Base-by-base conservation (phyloP, 2,329 filamentous ascomycete genomes). In the Venturia aucupariae region DNA sequence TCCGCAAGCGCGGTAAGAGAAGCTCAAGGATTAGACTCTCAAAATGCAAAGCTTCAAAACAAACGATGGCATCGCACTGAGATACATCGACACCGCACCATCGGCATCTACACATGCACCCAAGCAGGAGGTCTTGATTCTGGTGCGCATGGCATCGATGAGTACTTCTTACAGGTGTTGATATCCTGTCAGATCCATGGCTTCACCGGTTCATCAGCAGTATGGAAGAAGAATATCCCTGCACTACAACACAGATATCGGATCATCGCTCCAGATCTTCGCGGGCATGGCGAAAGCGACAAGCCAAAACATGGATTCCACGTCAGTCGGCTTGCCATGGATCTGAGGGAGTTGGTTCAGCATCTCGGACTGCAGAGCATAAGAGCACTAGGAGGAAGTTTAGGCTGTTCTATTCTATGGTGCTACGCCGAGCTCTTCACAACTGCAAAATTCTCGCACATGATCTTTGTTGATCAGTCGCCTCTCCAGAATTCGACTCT, bases 261-360 rank as follows among this genome's bases (percentile, higher is more conserved):
- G 35, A 71, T 81, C 61, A 70, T 86, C 17, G 84, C 83, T 0
- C 84, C 83, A 0, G 84, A 86, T 70, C 75, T 86, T 2, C 84
- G 71, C 8, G 71, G 71, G 2, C 71, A 73, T 60, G 71, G 71
- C 27, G 44, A 60, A 13, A 72, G 70, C 4, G 68, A 64, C 3
- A 71, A 72, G 48, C 68, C 71, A 7, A 66, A 63, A 41, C 66
- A 68, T 24, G 71, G 71, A 0, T 72, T 69, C 42, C 71, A 73
- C 46, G 71, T 73, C 19, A 66, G 70, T 3, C 69, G 71, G 10
- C 65, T 73, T 1, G 71, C 71, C 0, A 60, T 72, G 61, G 71
- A 73, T 59, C 60, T 73, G 48, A 65, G 66, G 30, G 70, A 72
- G 19, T 39, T 73, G 8, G 57, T 73, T 8, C 66, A 67, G 39